A percentile compares a stretch with the other conserved stretches of the same genome.
These are phyloP conservation scores for Apiotrichum domesticum DNA, from an alignment of 1,284 basidiomycete species.

Conservation along the genomic window DNA sequence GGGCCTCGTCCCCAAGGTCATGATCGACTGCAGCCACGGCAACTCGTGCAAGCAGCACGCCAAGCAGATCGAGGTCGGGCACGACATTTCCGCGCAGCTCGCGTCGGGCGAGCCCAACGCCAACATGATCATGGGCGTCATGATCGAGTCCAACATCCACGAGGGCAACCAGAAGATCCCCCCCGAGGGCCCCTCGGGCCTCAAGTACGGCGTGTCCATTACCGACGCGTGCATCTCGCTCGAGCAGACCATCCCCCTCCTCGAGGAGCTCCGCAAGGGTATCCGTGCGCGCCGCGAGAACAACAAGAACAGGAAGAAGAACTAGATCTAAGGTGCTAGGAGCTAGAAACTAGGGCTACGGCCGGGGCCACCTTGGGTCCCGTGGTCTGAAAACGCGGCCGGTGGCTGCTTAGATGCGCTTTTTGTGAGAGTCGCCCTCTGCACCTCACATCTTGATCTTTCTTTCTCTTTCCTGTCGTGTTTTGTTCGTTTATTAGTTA, in stretches of 20 bases:
- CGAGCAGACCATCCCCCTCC: conserved; percentile 71
- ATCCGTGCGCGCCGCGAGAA: conserved; percentile 63
- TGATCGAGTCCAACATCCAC: conserved; percentile 92
- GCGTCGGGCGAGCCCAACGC: conserved; percentile 61
- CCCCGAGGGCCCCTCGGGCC: conserved; percentile 62
- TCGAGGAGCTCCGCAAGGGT: conserved; percentile 74
- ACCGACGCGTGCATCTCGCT: conserved; percentile 74
- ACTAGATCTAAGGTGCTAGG: not conserved
- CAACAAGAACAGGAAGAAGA: conserved; percentile 30
- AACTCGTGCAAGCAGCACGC: conserved; percentile 58
- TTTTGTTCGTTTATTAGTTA: too few species aligned
- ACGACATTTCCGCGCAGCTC: conserved; percentile 58
- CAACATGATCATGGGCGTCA: conserved; percentile 83
- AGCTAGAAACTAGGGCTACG: too few species aligned
- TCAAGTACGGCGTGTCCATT: conserved; percentile 70
- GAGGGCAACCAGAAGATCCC: conserved; percentile 77
- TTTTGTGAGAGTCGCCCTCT: too few species aligned
- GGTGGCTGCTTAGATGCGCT: too few species aligned
- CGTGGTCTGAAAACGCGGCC: too few species aligned
- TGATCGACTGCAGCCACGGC: conserved; percentile 90
- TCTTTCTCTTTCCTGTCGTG: too few species aligned
- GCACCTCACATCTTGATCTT: too few species aligned
- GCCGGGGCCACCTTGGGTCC: too few species aligned
- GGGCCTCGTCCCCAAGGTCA: conserved; percentile 69
- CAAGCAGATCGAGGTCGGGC: conserved; percentile 54